These are phyloP conservation scores for Ciborinia camelliae DNA, from an alignment of 2,329 filamentous ascomycete genomes.

Conservation along the genomic window DNA sequence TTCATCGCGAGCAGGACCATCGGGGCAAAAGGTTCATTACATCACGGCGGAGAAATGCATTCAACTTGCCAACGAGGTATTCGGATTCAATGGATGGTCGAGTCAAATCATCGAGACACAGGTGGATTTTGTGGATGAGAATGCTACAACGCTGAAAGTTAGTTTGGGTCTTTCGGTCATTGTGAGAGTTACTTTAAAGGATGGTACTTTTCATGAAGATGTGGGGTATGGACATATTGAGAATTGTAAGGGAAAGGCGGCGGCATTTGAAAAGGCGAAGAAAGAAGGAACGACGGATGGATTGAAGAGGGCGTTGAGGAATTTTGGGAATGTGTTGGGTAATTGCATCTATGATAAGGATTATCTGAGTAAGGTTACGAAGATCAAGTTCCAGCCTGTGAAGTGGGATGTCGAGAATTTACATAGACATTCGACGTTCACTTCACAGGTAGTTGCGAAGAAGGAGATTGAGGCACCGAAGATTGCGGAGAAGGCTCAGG, in stretches of 20 bases:
- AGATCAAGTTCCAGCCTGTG: conserved; percentile 74
- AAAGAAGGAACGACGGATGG: conserved; percentile 97
- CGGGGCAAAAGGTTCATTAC: conserved; percentile 86
- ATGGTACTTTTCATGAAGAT: conserved; percentile 97
- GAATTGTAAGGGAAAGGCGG: conserved; percentile 91
- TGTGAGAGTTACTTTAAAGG: conserved; percentile 81
- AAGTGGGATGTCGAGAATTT: conserved; percentile 78
- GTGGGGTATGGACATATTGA: conserved; percentile 96
- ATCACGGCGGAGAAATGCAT: conserved; percentile 96
- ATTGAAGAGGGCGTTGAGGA: conserved; percentile 82
- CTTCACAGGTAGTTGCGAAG: conserved; percentile 22
- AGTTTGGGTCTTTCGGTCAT: conserved; percentile 86
- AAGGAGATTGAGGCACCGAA: conserved; percentile 36
- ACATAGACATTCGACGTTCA: conserved; percentile 73
- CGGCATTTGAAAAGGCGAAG: conserved; percentile 97
- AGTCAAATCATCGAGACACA: conserved; percentile 93
- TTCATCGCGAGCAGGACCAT: conserved; percentile 77
- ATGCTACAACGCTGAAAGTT: conserved; percentile 71
- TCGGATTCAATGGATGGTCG: conserved; percentile 97
- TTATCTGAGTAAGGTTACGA: conserved; percentile 85
- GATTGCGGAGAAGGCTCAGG: conserved; percentile 29
- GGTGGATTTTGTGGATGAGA: conserved; percentile 93
- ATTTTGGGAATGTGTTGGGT: conserved; percentile 94
- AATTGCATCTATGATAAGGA: conserved; percentile 98
- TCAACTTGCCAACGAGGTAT: conserved; percentile 88